These are phyloP conservation scores for Pseudogymnoascus sp. DNA, from an alignment of 2,329 filamentous ascomycete species.

Conservation along the genomic window DNA sequence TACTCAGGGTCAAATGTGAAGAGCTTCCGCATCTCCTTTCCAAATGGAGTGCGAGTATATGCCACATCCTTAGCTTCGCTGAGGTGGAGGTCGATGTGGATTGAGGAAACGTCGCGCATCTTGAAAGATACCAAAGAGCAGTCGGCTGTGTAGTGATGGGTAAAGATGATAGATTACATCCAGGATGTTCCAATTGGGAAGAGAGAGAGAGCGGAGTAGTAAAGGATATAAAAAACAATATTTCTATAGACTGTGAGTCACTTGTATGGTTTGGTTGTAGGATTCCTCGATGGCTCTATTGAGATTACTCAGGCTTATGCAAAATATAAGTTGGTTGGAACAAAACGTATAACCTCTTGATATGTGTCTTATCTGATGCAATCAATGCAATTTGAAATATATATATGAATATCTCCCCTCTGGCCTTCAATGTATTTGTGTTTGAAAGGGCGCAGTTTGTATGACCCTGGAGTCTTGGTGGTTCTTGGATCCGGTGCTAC, in stretches of 20 bases:
- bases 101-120: conserved; percentile 18
- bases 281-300: not conserved
- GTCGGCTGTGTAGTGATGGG: not conserved
- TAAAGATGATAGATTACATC: conserved; percentile 2
- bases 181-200: not conserved
- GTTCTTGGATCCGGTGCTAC: not conserved
- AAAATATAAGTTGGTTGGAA: not conserved
- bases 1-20: conserved; percentile 28
- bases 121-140: conserved; percentile 11
- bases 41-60: conserved; percentile 26
- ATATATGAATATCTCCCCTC: not conserved
- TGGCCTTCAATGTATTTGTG: not conserved
- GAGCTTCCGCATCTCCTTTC: conserved; percentile 29
- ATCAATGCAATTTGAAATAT: not conserved
- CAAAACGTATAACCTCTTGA: not conserved
- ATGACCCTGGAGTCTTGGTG: not conserved
- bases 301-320: not conserved
- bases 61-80: conserved; percentile 11
- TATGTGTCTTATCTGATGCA: not conserved
- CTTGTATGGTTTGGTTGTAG: not conserved
- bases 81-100: conserved; percentile 11
- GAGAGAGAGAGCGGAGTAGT: not conserved
- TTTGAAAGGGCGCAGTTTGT: not conserved
- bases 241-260: not conserved
- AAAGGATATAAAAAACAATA: not conserved